Conservation (phyloP, 352 stramenopile genomes). For the Pythium rishiriense region DNA sequence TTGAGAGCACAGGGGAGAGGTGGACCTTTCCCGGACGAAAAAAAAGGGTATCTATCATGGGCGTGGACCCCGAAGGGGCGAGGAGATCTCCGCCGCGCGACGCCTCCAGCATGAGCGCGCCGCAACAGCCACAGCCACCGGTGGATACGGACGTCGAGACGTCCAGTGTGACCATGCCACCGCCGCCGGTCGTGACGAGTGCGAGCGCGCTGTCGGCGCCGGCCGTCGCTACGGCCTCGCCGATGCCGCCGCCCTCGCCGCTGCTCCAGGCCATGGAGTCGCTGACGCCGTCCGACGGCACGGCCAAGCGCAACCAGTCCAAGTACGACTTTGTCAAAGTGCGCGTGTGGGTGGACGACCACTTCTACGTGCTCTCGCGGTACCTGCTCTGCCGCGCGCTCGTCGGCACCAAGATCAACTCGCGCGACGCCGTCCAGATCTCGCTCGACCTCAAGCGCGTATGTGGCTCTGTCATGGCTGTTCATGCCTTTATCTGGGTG, state of each 20-base stretch:
- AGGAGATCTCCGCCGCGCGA: not conserved
- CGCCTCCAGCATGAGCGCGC: constrained; percentile 5
- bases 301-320: constrained; percentile 82
- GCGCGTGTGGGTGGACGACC: constrained; percentile 88
- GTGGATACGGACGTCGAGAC: no score
- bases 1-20: not conserved
- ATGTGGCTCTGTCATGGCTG: no score
- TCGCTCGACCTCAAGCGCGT: constrained; percentile 88
- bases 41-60: not conserved
- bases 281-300: constrained; percentile 41
- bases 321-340: constrained; percentile 92
- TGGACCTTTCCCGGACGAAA: not conserved
- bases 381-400: constrained; percentile 85
- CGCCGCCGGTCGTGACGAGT: constrained; percentile 2
- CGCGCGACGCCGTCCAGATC: constrained; percentile 85
- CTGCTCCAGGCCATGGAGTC: constrained; percentile 36
- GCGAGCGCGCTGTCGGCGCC: constrained; percentile 7
- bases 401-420: constrained; percentile 88
- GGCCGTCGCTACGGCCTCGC: constrained; percentile 9
- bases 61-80: constrained; percentile 1
- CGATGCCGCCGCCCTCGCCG: constrained; percentile 37
- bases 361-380: constrained; percentile 87
- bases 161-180: not conserved
- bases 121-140: not conserved
- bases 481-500: not conserved